Evolutionary conservation across 345 rosid species (phyloP).

Genomic region (Salix koriyanagi): DNA sequence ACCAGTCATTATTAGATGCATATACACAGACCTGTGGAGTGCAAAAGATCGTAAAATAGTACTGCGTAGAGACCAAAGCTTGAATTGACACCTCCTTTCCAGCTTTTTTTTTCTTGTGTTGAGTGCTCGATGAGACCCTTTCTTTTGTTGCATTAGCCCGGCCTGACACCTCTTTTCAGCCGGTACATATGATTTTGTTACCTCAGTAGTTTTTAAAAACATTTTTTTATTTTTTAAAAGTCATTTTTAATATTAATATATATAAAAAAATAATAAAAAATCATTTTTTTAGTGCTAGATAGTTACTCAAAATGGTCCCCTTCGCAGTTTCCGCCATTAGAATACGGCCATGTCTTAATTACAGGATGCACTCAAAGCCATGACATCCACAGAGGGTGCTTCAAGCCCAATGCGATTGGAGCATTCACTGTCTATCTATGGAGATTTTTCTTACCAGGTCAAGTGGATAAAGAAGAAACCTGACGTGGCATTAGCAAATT

Average conservation of each 20-base stretch:
- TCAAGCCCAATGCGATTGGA: neutral
- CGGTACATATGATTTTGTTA: no score
- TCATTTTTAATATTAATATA: no score
- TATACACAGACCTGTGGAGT: neutral
- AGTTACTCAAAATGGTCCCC: neutral
- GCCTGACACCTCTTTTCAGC: conserved; percentile 19
- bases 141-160: conserved; percentile 15
- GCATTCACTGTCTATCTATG: neutral
- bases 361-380: conserved; percentile 16
- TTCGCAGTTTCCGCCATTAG: conserved; percentile 6
- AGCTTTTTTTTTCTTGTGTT: conserved; percentile 21
- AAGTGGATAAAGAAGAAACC: neutral
- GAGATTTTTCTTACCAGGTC: neutral
- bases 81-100: conserved; percentile 28
- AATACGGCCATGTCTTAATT: conserved; percentile 2
- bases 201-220: no score
- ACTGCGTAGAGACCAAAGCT: neutral
- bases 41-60: neutral
- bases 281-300: no score
- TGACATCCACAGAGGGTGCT: neutral
- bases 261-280: no score
- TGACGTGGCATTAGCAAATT: conserved; percentile 10
- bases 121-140: conserved; percentile 36
- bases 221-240: no score
- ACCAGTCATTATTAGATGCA: neutral